Conservation (phyloP, 441 rosid genomes). For the Jatropha podagrica region DNA sequence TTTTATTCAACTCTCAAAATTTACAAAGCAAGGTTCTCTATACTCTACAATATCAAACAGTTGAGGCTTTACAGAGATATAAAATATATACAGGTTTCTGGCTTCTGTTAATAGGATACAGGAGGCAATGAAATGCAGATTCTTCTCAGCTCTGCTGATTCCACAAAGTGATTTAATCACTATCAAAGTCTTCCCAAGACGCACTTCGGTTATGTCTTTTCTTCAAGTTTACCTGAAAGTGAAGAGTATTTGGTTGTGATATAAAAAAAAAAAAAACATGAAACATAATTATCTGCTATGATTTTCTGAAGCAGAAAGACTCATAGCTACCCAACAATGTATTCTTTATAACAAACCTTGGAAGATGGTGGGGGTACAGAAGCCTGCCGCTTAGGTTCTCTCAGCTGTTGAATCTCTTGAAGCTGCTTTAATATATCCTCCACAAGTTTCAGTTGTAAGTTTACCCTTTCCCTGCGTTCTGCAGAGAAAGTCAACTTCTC, state of each 20-base stretch:
- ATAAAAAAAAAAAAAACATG: neutral
- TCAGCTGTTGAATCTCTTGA: slow-evolving; percentile 35
- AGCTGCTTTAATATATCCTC: slow-evolving; percentile 44
- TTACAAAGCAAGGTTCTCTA: neutral
- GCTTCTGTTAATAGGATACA: neutral
- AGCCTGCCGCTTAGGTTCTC: slow-evolving; percentile 30
- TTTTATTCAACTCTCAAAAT: neutral
- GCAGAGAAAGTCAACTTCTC: slow-evolving; percentile 43
- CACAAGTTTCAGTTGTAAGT: slow-evolving; percentile 41
- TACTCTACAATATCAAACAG: slow-evolving; percentile 2
- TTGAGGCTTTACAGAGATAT: neutral
- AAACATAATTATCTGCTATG: neutral
- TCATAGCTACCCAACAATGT: too few species aligned
- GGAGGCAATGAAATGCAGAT: neutral
- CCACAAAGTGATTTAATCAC: slow-evolving; percentile 23
- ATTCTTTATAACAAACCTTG: slow-evolving; percentile 32
- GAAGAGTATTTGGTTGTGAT: neutral
- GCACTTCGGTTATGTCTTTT: slow-evolving; percentile 29
- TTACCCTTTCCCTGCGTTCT: slow-evolving; percentile 33
- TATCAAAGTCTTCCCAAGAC: slow-evolving; percentile 21
- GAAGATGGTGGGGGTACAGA: slow-evolving; percentile 39
- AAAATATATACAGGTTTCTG: slow-evolving; percentile 13
- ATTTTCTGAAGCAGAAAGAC: neutral
- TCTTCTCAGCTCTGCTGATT: neutral
- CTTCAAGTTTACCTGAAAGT: slow-evolving; percentile 34